A percentile compares a stretch with the other conserved stretches of the same genome.
These are phyloP conservation scores for Tetradesmus lagerheimii DNA, from an alignment of 139 green algal species.

Conservation along the genomic window DNA sequence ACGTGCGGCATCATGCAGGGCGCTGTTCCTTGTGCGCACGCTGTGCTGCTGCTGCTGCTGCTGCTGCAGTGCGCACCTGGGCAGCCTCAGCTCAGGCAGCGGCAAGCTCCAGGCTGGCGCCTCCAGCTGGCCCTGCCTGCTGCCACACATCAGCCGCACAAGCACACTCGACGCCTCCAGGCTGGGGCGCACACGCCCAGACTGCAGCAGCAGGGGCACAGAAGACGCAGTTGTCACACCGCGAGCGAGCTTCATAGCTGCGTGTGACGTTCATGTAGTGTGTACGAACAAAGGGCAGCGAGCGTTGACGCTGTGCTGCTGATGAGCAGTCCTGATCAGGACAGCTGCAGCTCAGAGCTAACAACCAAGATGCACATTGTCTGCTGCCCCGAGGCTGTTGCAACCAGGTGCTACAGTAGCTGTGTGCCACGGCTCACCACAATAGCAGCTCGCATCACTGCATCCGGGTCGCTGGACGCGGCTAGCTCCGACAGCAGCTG, in stretches of 20 bases:
- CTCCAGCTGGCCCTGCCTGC: conserved; percentile 62
- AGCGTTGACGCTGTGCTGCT: too few relatives aligned
- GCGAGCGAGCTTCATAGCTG: too few relatives aligned
- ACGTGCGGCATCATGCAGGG: neutral
- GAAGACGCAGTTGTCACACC: too few relatives aligned
- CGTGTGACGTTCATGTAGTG: too few relatives aligned
- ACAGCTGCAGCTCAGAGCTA: too few relatives aligned
- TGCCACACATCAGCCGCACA: conserved; percentile 48
- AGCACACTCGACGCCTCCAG: conserved; percentile 33
- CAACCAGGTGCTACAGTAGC: neutral
- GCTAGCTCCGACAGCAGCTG: conserved; percentile 59
- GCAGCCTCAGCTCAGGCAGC: conserved; percentile 51
- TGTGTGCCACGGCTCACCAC: neutral
- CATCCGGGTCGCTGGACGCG: conserved; percentile 38
- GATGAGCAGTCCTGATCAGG: too few relatives aligned
- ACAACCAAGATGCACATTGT: too few relatives aligned
- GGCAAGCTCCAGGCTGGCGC: conserved; percentile 47
- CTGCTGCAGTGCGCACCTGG: conserved; percentile 30
- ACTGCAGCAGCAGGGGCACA: neutral
- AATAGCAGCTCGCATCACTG: conserved; percentile 44
- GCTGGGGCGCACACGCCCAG: conserved; percentile 35
- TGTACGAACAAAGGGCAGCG: too few relatives aligned
- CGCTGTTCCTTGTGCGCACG: neutral
- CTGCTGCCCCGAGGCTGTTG: neutral
- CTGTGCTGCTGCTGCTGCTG: neutral